A percentile compares a stretch with the other conserved stretches of the same genome.
Evolutionary conservation across 2,329 filamentous ascomycete species (phyloP).

Genomic region (Ceratocystis variospora): DNA sequence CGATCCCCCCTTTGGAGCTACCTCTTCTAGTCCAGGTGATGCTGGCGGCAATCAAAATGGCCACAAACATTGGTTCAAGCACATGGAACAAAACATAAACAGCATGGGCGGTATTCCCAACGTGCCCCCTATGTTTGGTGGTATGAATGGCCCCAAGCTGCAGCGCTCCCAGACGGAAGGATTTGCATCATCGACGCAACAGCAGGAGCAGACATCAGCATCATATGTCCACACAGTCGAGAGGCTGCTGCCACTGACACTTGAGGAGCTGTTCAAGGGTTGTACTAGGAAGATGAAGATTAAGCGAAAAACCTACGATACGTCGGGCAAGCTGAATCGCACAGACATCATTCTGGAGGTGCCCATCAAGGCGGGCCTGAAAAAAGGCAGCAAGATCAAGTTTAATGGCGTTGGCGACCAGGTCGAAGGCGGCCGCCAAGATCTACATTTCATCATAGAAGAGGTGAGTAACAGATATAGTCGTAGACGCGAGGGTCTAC

Average conservation of each 20-base stretch:
- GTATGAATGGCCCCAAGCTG: neutral
- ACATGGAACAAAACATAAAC: no score
- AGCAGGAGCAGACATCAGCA: conserved; percentile 34
- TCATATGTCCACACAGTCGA: conserved; percentile 88
- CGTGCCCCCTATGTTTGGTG: conserved; percentile 24
- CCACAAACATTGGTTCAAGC: conserved; percentile 73
- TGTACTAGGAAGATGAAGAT: conserved; percentile 96
- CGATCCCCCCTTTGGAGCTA: no score
- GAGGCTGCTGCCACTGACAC: conserved; percentile 60
- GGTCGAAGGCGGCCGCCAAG: conserved; percentile 88
- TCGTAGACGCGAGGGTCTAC: neutral
- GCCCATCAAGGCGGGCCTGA: conserved; percentile 87
- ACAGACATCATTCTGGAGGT: conserved; percentile 88
- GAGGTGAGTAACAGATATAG: conserved; percentile 52
- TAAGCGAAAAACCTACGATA: conserved; percentile 81
- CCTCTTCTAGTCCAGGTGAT: neutral
- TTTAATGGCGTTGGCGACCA: conserved; percentile 97
- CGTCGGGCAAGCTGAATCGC: conserved; percentile 63
- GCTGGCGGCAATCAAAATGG: conserved; percentile 50
- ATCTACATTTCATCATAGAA: conserved; percentile 85
- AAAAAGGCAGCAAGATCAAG: conserved; percentile 96
- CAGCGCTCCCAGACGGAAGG: conserved; percentile 7
- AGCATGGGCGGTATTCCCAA: conserved; percentile 31
- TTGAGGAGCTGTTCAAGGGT: conserved; percentile 82
- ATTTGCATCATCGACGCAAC: neutral